Base-by-base conservation (phyloP, 2,329 filamentous ascomycete species). In the Elsinoe batatas region DNA sequence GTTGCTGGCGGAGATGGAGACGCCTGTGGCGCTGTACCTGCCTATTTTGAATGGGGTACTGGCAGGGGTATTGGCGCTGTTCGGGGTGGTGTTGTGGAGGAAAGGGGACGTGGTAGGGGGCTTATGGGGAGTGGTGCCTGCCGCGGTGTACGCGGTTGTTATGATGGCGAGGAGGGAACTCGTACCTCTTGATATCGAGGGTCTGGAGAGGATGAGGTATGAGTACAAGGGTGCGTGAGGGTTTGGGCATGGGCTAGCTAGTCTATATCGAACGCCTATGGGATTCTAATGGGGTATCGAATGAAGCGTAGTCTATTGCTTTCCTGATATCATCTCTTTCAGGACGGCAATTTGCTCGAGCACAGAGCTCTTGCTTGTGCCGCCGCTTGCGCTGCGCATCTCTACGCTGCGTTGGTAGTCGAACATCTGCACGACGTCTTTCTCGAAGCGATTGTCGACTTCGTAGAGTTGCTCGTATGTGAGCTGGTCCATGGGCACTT, bases 391-490 rank as follows among this genome's bases (percentile, higher is more conserved):
- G 40, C 82, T 79, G 65, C 85, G 82, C 74, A 85, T 79, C 77
- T 95, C 89, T 5, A 95, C 88, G 58, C 84, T 88, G 60, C 80
- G 80, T 72, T 94, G 84, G 65, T 93, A 95, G 71, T 94, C 80
- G 66, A 95, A 87, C 22, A 81, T 80, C 47, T 80, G 74, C 46
- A 79, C 70, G 38, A 94, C 80, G 67, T 93, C 88, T 57, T 83
- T 77, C 30, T 80, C 83, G 60, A 94, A 87, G 51, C 86, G 77
- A 1, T 70, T 64, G 61, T 91, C 86, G 2, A 94, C 79, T 3
- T 70, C 75, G 72, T 85, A 76, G 53, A 91, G 71, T 64, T 90
- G 80, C 68, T 83, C 78, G 43, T 83, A 72, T 0, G 75, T 79
- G 40, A 91, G 74, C 65, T 86, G 74, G 64, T 88, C 82, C 81